Evolutionary conservation across 1,139 yeast species (phyloP).

Genomic region (Blastobotrys proliferans): DNA sequence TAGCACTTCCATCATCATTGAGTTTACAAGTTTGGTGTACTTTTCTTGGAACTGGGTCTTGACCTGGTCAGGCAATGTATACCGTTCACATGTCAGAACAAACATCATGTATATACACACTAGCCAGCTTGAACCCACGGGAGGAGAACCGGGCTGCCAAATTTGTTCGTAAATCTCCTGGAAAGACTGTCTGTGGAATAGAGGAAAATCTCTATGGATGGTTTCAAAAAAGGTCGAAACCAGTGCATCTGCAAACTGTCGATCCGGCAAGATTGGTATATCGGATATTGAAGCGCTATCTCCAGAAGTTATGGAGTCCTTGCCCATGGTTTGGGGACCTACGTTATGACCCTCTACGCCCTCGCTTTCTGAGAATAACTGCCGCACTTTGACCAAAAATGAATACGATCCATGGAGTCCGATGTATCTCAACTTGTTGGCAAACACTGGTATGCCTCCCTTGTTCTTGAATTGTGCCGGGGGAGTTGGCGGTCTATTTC

Average conservation of each 20-base stretch:
- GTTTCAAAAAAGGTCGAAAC: conserved; percentile 9
- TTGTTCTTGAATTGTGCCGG: not conserved
- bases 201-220: conserved; percentile 12
- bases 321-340: conserved; percentile 16
- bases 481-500: conserved; percentile 1
- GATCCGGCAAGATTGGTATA: conserved; percentile 14
- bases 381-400: conserved; percentile 13
- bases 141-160: conserved; percentile 9
- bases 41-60: conserved; percentile 6
- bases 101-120: conserved; percentile 16
- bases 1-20: conserved; percentile 9
- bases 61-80: conserved; percentile 1
- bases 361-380: conserved; percentile 11
- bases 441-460: conserved; percentile 9
- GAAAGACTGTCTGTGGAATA: conserved; percentile 12
- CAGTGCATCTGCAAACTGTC: conserved; percentile 14
- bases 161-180: conserved; percentile 9
- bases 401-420: conserved; percentile 16
- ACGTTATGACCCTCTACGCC: conserved; percentile 11
- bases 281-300: conserved; percentile 4
- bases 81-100: conserved; percentile 9
- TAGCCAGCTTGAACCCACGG: conserved; percentile 13
- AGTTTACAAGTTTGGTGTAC: conserved; percentile 4
- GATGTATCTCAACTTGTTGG: conserved; percentile 13
- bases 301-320: not conserved